Evolutionary conservation across 2,329 filamentous ascomycete genomes (phyloP), one percentile per base, ranked within the genome.

Genomic region (Hymenoscyphus scutula): DNA sequence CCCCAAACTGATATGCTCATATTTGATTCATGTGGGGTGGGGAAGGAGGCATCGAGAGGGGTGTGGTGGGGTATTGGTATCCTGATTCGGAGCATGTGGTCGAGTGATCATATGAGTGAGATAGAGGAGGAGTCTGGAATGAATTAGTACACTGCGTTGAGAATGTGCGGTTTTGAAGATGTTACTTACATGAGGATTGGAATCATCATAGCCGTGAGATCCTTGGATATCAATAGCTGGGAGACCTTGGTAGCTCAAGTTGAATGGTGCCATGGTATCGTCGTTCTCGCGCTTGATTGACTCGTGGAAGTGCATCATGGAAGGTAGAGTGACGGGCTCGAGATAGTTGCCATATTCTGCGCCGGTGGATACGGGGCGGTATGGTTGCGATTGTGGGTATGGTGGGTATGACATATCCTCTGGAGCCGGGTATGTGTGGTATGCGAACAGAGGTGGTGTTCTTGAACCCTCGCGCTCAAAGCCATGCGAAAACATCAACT

Each of bases 151-250:
- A 64, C 45, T 55, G 60, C 48, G 64, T 60, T 17, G 19, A 19
- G 45, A 56, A 56, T 58, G 56, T 53, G 58, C 58, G 37, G 27
- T 58, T 60, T 60, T 58, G 62, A 56, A 58, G 62, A 60, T 79
- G 75, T 78, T 78, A 87, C 86, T 89, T 88, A 92, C 89, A 85
- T 90, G 88, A 82, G 88, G 84, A 77, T 85, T 84, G 76, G 85
- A 84, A 70, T 86, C 70, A 74, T 89, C 84, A 79, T 90, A 91
- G 29, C 83, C 34, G 69, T 84, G 81, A 62, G 81, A 78, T 63
- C 80, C 77, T 73, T 82, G 81, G 69, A 89, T 83, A 70, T 90
- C 87, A 73, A 90, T 83, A 58, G 82, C 81, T 62, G 83, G 68
- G 23, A 74, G 65, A 70, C 86, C 88, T 71, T 86, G 88, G 75